Evolutionary conservation across 148 eudicot species (phyloP).

Genomic region (Pouteria glomerata): DNA sequence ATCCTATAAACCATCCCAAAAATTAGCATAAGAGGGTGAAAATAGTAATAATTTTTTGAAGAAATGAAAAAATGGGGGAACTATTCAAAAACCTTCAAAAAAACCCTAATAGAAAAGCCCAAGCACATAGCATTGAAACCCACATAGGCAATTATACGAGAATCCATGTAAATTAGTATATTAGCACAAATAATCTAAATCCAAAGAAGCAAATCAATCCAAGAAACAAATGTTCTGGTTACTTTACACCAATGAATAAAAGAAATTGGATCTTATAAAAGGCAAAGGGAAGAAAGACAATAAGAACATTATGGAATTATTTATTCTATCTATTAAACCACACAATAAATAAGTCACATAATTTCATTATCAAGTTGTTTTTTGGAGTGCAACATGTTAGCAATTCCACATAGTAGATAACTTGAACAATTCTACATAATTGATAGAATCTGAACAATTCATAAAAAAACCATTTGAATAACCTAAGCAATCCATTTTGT

Average conservation of each 20-base stretch:
- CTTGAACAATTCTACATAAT: no score
- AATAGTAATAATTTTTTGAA: not conserved
- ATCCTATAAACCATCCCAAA: not conserved
- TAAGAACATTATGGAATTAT: no score
- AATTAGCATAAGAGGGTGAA: not conserved
- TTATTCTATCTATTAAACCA: no score
- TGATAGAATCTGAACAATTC: no score
- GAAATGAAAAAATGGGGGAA: not conserved
- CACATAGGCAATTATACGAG: not conserved
- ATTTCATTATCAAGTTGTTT: no score
- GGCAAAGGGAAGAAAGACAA: no score
- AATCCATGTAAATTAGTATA: not conserved
- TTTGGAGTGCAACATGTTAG: no score
- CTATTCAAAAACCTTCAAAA: constrained; percentile 11
- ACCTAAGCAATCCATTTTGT: no score
- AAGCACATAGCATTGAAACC: not conserved
- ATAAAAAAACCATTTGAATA: no score
- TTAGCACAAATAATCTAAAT: constrained; percentile 10
- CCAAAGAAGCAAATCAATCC: not conserved
- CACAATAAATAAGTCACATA: no score
- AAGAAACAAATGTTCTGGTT: not conserved
- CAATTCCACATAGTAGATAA: no score
- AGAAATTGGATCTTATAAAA: constrained; percentile 19
- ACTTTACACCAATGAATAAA: not conserved
- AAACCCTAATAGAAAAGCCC: constrained; percentile 18